phyloP scores from a whole-genome alignment of 2,329 filamentous ascomycete species.

The Metarhizium anisopliae region DNA sequence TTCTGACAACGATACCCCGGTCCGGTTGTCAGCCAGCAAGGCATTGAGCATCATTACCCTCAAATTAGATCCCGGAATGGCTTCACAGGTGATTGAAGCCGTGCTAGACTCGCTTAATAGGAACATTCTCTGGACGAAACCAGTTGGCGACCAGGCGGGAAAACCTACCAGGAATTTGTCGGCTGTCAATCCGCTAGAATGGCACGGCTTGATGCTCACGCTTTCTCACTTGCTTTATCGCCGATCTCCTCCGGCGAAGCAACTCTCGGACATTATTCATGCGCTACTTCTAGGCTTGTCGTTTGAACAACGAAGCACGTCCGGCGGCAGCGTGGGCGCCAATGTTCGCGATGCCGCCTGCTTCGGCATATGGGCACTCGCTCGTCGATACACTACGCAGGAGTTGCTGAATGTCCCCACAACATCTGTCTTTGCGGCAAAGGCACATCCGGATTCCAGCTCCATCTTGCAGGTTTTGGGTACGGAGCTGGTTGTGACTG shows the following conservation, averaged over 20 bases:
- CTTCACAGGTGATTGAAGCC: slow-evolving; percentile 76
- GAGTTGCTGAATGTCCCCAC: slow-evolving; percentile 61
- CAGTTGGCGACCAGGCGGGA: slow-evolving; percentile 21
- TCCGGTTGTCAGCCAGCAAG: slow-evolving; percentile 86
- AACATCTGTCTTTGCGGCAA: slow-evolving; percentile 32
- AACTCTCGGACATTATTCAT: slow-evolving; percentile 65
- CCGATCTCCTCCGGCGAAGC: slow-evolving; percentile 62
- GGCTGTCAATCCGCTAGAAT: slow-evolving; percentile 71
- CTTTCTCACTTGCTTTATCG: slow-evolving; percentile 81
- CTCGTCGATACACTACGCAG: slow-evolving; percentile 72
- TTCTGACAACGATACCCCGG: slow-evolving; percentile 82
- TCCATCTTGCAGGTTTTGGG: slow-evolving; percentile 69
- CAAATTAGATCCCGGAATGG: slow-evolving; percentile 72
- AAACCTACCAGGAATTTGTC: slow-evolving; percentile 51
- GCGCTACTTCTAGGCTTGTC: slow-evolving; percentile 70
- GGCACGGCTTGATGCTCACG: slow-evolving; percentile 88
- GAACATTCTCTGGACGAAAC: slow-evolving; percentile 46
- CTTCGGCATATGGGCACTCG: slow-evolving; percentile 91
- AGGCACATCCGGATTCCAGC: slow-evolving; percentile 22
- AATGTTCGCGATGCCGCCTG: slow-evolving; percentile 93
- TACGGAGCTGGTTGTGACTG: slow-evolving; percentile 70
- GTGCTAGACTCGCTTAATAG: slow-evolving; percentile 62
- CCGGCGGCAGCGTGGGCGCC: slow-evolving; percentile 75
- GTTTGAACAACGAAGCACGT: slow-evolving; percentile 81
- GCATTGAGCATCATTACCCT: slow-evolving; percentile 79